These are phyloP conservation scores for Metschnikowia vanudenii DNA, from an alignment of 805 yeast species.

Conservation along the genomic window DNA sequence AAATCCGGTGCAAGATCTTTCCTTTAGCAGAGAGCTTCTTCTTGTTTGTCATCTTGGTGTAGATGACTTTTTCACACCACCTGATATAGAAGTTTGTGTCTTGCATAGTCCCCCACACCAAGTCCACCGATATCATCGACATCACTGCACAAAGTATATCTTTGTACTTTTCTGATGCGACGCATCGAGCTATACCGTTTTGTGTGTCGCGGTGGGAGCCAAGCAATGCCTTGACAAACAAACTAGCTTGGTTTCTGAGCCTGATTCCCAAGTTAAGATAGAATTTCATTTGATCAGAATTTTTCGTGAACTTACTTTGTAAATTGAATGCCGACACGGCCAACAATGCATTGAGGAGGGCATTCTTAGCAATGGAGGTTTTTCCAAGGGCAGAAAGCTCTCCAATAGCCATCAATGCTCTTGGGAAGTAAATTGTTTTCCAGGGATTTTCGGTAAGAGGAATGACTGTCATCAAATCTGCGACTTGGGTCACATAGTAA, in stretches of 20 bases:
- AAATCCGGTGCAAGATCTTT: constrained; percentile 70
- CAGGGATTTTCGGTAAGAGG: constrained; percentile 78
- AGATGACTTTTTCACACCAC: constrained; percentile 73
- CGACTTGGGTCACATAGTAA: constrained; percentile 72
- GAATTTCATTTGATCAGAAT: constrained; percentile 63
- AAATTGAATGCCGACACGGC: constrained; percentile 82
- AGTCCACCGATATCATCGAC: constrained; percentile 84
- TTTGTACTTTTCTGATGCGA: constrained; percentile 65
- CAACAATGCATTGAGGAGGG: constrained; percentile 71
- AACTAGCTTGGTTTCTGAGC: constrained; percentile 70
- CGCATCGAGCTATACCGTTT: constrained; percentile 47
- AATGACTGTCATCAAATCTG: constrained; percentile 74
- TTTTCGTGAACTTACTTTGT: constrained; percentile 67
- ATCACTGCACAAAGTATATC: constrained; percentile 80
- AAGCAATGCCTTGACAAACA: constrained; percentile 58
- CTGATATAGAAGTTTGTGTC: constrained; percentile 75
- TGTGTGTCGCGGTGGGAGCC: constrained; percentile 33
- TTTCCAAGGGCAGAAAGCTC: constrained; percentile 72
- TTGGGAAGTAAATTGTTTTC: constrained; percentile 82
- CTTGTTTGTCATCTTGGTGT: constrained; percentile 63
- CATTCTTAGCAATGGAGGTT: constrained; percentile 74
- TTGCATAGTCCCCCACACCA: constrained; percentile 88
- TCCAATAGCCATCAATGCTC: constrained; percentile 80
- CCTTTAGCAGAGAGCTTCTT: constrained; percentile 73
- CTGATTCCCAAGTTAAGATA: constrained; percentile 72